Conservation (phyloP, 768 basidiomycete genomes). For the Daedaleopsis nitida region DNA sequence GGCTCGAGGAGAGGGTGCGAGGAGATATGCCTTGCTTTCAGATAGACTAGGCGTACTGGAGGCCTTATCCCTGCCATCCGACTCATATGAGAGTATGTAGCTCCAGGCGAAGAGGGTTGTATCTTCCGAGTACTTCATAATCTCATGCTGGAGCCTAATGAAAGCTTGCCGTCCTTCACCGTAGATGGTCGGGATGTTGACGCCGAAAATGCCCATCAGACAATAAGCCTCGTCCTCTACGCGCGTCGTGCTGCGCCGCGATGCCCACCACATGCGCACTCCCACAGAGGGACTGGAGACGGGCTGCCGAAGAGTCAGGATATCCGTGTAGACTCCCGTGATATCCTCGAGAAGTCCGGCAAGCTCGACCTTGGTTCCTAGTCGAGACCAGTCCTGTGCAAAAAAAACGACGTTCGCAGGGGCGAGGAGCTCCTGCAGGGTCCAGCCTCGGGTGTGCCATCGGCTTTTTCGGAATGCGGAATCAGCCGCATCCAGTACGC, state of each 20-base stretch:
- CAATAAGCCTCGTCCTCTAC: slow-evolving; percentile 14
- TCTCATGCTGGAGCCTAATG: slow-evolving; percentile 7
- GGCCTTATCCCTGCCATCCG: too few species aligned
- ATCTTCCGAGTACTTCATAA: slow-evolving; percentile 1
- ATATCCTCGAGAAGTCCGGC: not conserved
- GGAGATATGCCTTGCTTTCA: too few species aligned
- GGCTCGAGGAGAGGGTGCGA: too few species aligned
- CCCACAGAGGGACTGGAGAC: not conserved
- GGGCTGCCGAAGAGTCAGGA: not conserved
- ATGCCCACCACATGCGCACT: slow-evolving; percentile 11
- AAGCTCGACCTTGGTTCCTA: slow-evolving; percentile 7
- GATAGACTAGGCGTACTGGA: too few species aligned
- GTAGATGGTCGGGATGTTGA: slow-evolving; percentile 8
- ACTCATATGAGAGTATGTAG: too few species aligned
- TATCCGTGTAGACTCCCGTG: not conserved
- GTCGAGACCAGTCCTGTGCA: not conserved
- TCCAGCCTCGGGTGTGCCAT: too few species aligned
- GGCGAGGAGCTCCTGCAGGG: slow-evolving; percentile 14
- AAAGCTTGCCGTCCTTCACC: slow-evolving; percentile 10
- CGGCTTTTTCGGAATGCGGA: not conserved
- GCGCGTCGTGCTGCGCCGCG: slow-evolving; percentile 4
- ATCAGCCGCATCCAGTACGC: not conserved
- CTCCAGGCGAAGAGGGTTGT: slow-evolving; percentile 7
- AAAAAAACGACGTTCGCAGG: slow-evolving; percentile 4
- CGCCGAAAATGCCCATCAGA: too few species aligned